Evolutionary conservation across 208 protist genomes (phyloP).

Genomic region (Wallacemonas sp.): DNA sequence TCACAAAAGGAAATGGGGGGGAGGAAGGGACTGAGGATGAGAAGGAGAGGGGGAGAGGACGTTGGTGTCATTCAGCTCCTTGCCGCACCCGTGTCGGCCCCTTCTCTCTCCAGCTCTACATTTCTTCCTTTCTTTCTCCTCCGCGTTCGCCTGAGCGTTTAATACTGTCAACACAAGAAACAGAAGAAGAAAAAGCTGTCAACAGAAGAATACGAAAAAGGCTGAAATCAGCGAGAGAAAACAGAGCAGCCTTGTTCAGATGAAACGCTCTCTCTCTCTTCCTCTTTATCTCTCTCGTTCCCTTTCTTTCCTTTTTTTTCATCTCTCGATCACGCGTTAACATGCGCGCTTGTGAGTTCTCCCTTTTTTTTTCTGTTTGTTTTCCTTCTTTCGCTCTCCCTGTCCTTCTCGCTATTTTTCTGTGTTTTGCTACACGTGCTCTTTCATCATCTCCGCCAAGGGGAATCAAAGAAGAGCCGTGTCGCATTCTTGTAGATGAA

Average conservation of each 20-base stretch:
- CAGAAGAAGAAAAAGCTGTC: conserved; percentile 19
- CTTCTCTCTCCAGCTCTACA: too few species aligned
- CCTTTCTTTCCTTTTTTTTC: too few species aligned
- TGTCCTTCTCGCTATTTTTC: background rate
- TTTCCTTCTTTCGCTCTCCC: background rate
- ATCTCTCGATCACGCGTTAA: background rate
- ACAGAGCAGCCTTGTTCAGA: background rate
- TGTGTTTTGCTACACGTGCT: background rate
- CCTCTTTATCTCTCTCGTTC: background rate
- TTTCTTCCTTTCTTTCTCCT: too few species aligned
- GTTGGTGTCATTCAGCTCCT: too few species aligned
- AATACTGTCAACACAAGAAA: too few species aligned
- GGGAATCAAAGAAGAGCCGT: too few species aligned
- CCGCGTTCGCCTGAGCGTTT: too few species aligned
- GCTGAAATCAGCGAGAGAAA: background rate
- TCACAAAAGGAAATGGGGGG: too few species aligned
- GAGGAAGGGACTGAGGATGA: too few species aligned
- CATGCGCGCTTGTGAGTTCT: background rate
- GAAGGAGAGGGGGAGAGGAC: too few species aligned
- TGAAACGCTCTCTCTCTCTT: background rate
- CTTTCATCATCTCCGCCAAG: background rate
- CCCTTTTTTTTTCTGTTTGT: background rate
- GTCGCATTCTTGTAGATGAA: too few species aligned
- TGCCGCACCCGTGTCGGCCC: too few species aligned
- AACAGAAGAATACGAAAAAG: background rate